Evolutionary conservation across 768 basidiomycete species (phyloP).

Genomic region (Serendipita indica): DNA sequence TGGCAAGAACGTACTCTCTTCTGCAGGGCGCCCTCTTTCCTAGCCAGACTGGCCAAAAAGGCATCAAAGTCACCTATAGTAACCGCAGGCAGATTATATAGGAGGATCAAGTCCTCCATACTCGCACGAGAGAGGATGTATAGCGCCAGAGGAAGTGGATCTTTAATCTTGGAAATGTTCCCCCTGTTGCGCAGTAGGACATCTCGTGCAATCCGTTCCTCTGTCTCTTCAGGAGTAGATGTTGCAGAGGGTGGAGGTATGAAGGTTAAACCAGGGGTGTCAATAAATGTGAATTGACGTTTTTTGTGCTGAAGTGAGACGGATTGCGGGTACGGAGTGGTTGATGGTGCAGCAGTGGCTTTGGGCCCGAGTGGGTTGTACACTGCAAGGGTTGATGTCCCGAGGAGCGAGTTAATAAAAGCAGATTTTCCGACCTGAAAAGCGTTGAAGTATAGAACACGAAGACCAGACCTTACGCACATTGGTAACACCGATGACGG

Average conservation of each 20-base stretch:
- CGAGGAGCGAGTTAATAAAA: conserved; percentile 62
- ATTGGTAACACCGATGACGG: conserved; percentile 73
- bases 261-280: conserved; percentile 75
- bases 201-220: conserved; percentile 38
- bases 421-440: conserved; percentile 68
- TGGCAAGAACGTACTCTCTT: conserved; percentile 44
- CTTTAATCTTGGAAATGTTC: conserved; percentile 71
- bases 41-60: conserved; percentile 65
- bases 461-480: conserved; percentile 29
- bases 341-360: conserved; percentile 49
- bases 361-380: conserved; percentile 36
- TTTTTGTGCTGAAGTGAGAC: conserved; percentile 35
- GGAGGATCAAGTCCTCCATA: conserved; percentile 76
- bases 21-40: conserved; percentile 47
- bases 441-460: background rate
- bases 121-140: conserved; percentile 53
- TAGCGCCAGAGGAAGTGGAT: conserved; percentile 56
- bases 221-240: conserved; percentile 24
- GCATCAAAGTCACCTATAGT: conserved; percentile 45
- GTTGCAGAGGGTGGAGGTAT: conserved; percentile 10
- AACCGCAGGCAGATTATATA: conserved; percentile 74
- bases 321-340: conserved; percentile 54
- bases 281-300: conserved; percentile 49
- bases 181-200: conserved; percentile 68
- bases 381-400: conserved; percentile 36